A percentile compares a stretch with the other conserved stretches of the same genome.
Conservation (phyloP, 2,329 filamentous ascomycete species). For the Akanthomyces dipterigenus region DNA sequence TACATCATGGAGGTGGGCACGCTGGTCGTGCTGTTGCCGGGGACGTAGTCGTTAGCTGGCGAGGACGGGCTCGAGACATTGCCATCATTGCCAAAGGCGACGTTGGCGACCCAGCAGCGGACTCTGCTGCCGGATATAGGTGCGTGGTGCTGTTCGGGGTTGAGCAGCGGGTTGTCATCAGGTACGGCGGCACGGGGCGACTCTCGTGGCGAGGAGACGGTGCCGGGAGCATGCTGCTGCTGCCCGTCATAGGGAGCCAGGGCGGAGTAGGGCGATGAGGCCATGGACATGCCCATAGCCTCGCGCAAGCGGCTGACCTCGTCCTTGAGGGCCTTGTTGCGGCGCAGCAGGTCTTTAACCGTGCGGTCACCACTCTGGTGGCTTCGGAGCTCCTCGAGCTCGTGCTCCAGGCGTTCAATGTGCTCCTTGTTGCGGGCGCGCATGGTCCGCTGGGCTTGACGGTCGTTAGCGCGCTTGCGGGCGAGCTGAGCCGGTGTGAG, state of each 20-base stretch:
- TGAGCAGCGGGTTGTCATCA: slow-evolving; percentile 37
- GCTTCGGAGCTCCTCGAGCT: slow-evolving; percentile 63
- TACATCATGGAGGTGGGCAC: slow-evolving; percentile 39
- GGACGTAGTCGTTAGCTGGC: slow-evolving; percentile 42
- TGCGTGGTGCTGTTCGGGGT: slow-evolving; percentile 32
- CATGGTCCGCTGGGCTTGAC: slow-evolving; percentile 83
- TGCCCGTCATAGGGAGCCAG: slow-evolving; percentile 35
- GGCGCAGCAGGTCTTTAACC: slow-evolving; percentile 44
- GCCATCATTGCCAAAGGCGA: slow-evolving; percentile 39
- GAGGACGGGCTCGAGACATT: slow-evolving; percentile 47
- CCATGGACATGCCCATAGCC: slow-evolving; percentile 36
- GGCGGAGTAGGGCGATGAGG: slow-evolving; percentile 30
- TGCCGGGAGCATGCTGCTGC: slow-evolving; percentile 20
- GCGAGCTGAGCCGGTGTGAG: slow-evolving; percentile 82
- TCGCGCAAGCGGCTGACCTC: slow-evolving; percentile 42
- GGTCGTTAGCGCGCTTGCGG: slow-evolving; percentile 85
- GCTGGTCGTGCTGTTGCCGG: slow-evolving; percentile 42
- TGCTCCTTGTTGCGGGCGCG: slow-evolving; percentile 79
- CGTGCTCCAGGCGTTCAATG: slow-evolving; percentile 70
- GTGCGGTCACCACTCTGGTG: slow-evolving; percentile 41
- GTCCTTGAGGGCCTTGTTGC: slow-evolving; percentile 48
- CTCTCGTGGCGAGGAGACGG: slow-evolving; percentile 37
- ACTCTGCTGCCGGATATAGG: slow-evolving; percentile 37
- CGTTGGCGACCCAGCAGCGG: slow-evolving; percentile 35
- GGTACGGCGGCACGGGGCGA: slow-evolving; percentile 36